A percentile compares a stretch with the other conserved stretches of the same genome.
phyloP scores from a whole-genome alignment of 2,329 filamentous ascomycete genomes.

The Biscogniauxia sp. region DNA sequence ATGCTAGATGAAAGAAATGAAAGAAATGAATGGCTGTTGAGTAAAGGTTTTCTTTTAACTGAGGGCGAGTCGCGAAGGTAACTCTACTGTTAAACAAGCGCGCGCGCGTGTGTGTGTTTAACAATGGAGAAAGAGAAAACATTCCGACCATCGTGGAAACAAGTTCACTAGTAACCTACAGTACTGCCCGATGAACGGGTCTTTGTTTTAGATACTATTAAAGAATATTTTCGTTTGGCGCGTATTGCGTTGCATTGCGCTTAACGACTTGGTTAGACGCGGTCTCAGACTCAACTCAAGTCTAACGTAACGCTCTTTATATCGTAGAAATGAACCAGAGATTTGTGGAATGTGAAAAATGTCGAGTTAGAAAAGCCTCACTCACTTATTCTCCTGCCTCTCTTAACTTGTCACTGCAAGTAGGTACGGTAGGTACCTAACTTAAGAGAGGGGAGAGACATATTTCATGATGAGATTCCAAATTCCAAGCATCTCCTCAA shows the following conservation, averaged over 20 bases:
- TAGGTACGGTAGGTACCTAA: no score
- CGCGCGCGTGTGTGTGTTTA: background rate
- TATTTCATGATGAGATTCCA: background rate
- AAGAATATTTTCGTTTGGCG: background rate
- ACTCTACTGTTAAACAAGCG: background rate
- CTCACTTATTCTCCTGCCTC: no score
- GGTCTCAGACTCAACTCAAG: background rate
- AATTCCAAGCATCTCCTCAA: background rate
- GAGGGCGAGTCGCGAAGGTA: background rate
- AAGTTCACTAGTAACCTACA: background rate
- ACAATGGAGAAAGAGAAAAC: background rate
- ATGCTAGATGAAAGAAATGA: no score
- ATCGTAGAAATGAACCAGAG: no score
- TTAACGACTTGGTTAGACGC: background rate
- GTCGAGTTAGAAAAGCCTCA: background rate
- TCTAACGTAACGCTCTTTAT: no score
- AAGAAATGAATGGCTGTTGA: no score
- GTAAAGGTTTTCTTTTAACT: background rate
- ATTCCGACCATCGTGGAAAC: background rate
- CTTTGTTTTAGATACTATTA: background rate
- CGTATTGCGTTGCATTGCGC: background rate
- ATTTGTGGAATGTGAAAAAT: background rate
- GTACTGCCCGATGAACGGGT: background rate
- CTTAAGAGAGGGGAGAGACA: background rate
- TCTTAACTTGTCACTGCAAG: background rate